phyloP scores from a whole-genome alignment of 345 rosid species.

The Populus pruinosa region DNA sequence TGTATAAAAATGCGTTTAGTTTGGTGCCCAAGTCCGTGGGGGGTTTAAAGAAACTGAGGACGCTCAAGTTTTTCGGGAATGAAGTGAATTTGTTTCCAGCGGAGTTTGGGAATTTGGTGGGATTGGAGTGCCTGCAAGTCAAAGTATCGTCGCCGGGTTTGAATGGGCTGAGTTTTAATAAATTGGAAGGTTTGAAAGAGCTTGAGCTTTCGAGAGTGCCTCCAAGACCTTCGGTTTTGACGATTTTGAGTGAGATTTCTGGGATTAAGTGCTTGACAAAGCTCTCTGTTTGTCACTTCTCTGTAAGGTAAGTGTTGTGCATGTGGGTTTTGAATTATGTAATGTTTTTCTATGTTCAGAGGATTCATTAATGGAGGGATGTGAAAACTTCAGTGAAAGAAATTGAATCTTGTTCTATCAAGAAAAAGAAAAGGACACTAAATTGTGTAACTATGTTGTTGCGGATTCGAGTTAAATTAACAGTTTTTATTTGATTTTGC shows the following conservation, averaged over 20 bases:
- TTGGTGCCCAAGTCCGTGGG: slow-evolving; percentile 76
- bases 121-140: slow-evolving; percentile 82
- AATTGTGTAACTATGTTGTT: neutral
- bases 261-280: slow-evolving; percentile 74
- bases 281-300: slow-evolving; percentile 88
- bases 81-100: slow-evolving; percentile 67
- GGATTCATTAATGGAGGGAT: neutral
- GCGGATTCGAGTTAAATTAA: neutral
- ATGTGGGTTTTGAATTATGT: neutral
- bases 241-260: slow-evolving; percentile 72
- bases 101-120: slow-evolving; percentile 63
- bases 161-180: slow-evolving; percentile 54
- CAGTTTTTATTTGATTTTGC: neutral
- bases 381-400: neutral
- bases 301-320: slow-evolving; percentile 54
- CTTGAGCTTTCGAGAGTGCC: slow-evolving; percentile 77
- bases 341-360: neutral
- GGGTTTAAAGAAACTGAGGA: slow-evolving; percentile 46
- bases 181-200: slow-evolving; percentile 75
- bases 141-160: slow-evolving; percentile 64
- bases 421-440: neutral
- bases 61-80: slow-evolving; percentile 79
- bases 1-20: slow-evolving; percentile 70
- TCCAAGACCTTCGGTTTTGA: slow-evolving; percentile 63
- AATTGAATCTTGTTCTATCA: neutral